Evolutionary conservation across 306 rosid genomes (phyloP).

Genomic region (Prunus dulcis): DNA sequence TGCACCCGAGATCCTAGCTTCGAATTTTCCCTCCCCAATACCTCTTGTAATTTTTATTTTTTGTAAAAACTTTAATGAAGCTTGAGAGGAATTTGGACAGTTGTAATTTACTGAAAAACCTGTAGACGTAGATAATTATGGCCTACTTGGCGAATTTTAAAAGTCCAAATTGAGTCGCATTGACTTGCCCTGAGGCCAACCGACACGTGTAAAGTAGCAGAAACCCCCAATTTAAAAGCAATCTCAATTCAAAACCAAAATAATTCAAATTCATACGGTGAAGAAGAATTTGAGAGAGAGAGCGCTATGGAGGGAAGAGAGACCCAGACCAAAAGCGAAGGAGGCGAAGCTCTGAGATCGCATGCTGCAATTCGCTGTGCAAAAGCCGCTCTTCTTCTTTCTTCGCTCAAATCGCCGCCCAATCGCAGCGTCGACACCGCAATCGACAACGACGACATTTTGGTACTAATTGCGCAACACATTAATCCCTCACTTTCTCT

Average conservation of each 20-base stretch:
- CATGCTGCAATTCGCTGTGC: constrained; percentile 41
- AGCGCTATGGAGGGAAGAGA: constrained; percentile 3
- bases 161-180: neutral
- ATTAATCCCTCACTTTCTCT: neutral
- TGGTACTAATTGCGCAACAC: neutral
- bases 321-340: constrained; percentile 18
- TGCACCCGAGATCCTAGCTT: no score
- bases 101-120: neutral
- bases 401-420: constrained; percentile 34
- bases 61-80: no score
- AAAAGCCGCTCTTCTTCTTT: constrained; percentile 54
- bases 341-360: constrained; percentile 29
- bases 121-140: neutral
- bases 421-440: constrained; percentile 9
- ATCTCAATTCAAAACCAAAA: neutral
- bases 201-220: neutral
- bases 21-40: no score
- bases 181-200: neutral
- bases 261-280: neutral
- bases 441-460: neutral
- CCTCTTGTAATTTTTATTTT: no score
- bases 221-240: neutral
- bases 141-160: neutral
- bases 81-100: no score
- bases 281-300: neutral